Evolutionary conservation across 257 asterid genomes (phyloP), one percentile per base, ranked within the genome.

Genomic region (Ligustrum vulgare): DNA sequence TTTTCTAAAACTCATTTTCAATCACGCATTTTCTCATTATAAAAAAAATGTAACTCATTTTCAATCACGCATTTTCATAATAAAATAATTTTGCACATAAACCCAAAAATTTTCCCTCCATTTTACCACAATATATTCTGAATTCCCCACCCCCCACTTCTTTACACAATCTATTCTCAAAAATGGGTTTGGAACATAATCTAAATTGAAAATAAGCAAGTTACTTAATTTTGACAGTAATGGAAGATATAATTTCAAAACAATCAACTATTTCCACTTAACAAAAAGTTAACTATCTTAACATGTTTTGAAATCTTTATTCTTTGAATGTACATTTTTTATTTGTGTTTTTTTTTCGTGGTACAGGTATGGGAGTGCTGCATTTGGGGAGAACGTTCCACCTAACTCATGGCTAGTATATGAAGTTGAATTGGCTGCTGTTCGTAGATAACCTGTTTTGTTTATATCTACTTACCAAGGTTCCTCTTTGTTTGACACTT

Each of bases 341-440:
- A n/a, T n/a, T n/a, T n/a, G n/a, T n/a, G n/a, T n/a, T n/a, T n/a
- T 35, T 16, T 36, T 60, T 76, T 56, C 31, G 67, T 79, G 83
- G 34, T 86, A 87, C 93, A 94, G 98, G 56, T 88, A 75, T 12
- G 93, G 94, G 72, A 80, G 77, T 58, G 32, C 39, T 22, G 92
- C 77, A 64, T 54, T 37, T 11, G 93, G 84, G 39, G 92, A 90
- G 71, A 76, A 84, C 54, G 72, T 89, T 51, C 97, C 97, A 11
- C 98, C 98, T 20, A 86, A 90, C 86, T 88, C 98, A 11, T 92
- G 97, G 98, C 81, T 94, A 78, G 86, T 87, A 72, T 94, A 83
- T 64, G 97, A 94, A 43, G 69, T 94, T 45, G 94, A 92, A 78
- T 85, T 94, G 87, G 83, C 78, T 64, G 74, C 82, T 13, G 87